These are phyloP conservation scores for Udeniomyces megalosporus DNA, from an alignment of 768 basidiomycete genomes.

Conservation along the genomic window DNA sequence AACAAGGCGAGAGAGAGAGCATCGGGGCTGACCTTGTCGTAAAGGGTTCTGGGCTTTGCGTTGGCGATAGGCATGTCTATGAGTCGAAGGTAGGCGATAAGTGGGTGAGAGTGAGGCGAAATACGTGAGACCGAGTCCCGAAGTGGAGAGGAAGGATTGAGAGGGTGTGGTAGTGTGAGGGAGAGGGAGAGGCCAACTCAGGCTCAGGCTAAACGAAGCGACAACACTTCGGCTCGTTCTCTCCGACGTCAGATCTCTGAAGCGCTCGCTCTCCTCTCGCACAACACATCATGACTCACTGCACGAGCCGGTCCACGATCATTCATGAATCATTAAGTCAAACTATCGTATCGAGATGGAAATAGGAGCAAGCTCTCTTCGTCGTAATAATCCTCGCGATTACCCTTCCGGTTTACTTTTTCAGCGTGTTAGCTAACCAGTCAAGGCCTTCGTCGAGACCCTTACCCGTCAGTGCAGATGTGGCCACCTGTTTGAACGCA, in stretches of 20 bases:
- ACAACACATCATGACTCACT: too few species aligned
- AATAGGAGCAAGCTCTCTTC: too few species aligned
- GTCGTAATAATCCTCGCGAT: too few species aligned
- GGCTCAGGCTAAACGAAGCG: background rate
- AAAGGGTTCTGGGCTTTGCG: slow-evolving; percentile 62
- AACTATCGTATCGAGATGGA: too few species aligned
- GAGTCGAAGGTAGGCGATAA: background rate
- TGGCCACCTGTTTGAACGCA: background rate
- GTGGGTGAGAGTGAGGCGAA: background rate
- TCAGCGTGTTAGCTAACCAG: background rate
- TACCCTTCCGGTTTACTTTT: background rate
- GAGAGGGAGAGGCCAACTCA: background rate
- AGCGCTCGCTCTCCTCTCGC: too few species aligned
- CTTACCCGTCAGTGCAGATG: background rate
- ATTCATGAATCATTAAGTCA: too few species aligned
- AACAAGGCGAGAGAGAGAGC: background rate
- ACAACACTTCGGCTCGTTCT: too few species aligned
- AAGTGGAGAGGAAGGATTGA: background rate
- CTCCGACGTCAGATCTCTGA: too few species aligned
- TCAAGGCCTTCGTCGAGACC: background rate
- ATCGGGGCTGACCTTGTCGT: slow-evolving; percentile 59
- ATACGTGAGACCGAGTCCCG: background rate
- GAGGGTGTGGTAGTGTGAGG: background rate
- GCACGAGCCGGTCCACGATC: too few species aligned
- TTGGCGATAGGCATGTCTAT: slow-evolving; percentile 42